A percentile compares a stretch with the other conserved stretches of the same genome.
Evolutionary conservation across 768 basidiomycete species (phyloP).

Genomic region (Lactifluus hygrophoroides): DNA sequence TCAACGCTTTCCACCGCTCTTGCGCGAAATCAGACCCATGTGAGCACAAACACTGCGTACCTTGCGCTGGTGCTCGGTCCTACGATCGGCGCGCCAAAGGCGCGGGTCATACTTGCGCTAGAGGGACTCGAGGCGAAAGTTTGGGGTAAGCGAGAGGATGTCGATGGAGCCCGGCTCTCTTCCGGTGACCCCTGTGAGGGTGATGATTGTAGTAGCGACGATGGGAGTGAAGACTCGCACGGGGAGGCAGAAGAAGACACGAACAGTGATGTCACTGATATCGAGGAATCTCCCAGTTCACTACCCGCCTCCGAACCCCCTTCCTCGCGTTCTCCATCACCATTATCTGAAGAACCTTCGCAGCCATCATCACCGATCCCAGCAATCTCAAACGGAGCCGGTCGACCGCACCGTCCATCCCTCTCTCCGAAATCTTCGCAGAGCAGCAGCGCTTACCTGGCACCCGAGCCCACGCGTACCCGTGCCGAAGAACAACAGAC

Average conservation of each 20-base stretch:
- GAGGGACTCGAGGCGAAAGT: constrained; percentile 51
- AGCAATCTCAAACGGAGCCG: constrained; percentile 3
- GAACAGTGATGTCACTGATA: constrained; percentile 5
- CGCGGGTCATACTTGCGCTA: constrained; percentile 52
- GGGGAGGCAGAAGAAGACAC: constrained; percentile 17
- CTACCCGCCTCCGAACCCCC: constrained; percentile 23
- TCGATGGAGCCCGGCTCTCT: not conserved
- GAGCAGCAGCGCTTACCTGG: constrained; percentile 6
- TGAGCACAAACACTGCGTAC: constrained; percentile 33
- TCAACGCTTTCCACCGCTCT: constrained; percentile 62
- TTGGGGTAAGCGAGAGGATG: constrained; percentile 23
- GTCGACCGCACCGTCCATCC: constrained; percentile 11
- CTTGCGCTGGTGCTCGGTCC: constrained; percentile 61
- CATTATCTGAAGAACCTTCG: constrained; percentile 10
- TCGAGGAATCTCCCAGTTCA: constrained; percentile 2
- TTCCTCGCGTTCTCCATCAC: constrained; percentile 26
- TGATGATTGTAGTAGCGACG: constrained; percentile 13
- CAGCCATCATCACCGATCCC: constrained; percentile 4
- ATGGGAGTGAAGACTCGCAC: constrained; percentile 10
- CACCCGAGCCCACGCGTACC: constrained; percentile 10
- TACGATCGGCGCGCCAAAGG: constrained; percentile 49
- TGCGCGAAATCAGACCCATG: constrained; percentile 27
- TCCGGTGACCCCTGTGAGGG: constrained; percentile 10
- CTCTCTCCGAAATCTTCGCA: constrained; percentile 13
- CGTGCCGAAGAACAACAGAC: constrained; percentile 30